Conservation (phyloP, 371 early-diverging fungal species). For the Mortierella sp. region DNA sequence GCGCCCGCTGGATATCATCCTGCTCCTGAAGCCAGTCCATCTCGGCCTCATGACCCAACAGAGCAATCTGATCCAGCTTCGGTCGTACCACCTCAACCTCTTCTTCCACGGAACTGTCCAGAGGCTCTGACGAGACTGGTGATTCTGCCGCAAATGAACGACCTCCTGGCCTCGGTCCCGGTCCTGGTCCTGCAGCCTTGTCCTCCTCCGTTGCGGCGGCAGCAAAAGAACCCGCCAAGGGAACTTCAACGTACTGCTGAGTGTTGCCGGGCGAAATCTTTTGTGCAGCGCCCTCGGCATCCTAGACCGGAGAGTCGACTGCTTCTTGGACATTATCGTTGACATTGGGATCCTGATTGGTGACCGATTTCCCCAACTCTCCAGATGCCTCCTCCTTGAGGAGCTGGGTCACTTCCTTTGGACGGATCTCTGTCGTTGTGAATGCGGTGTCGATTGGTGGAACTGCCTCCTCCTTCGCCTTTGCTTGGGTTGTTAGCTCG, state of each 20-base stretch:
- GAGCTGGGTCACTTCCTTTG: background rate
- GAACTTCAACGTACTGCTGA: conserved; percentile 7
- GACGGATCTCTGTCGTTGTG: background rate
- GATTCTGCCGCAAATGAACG: background rate
- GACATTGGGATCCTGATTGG: conserved; percentile 24
- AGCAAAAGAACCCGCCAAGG: background rate
- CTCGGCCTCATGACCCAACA: conserved; percentile 37
- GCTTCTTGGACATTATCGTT: conserved; percentile 12
- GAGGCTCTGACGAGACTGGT: background rate
- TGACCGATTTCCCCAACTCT: background rate
- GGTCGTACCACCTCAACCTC: background rate
- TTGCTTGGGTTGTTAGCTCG: background rate
- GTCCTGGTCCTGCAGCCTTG: background rate
- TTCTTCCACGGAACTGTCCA: background rate
- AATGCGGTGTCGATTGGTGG: too few relatives aligned
- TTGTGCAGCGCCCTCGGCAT: conserved; percentile 22
- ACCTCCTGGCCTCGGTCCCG: background rate
- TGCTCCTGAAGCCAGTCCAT: conserved; percentile 39
- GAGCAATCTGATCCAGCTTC: conserved; percentile 32
- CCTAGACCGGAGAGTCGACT: conserved; percentile 21
- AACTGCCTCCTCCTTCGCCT: background rate
- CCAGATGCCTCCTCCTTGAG: background rate
- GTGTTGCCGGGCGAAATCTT: background rate
- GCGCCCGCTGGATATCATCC: background rate
- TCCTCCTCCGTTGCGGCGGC: background rate